These are phyloP conservation scores for Saccharomycopsis sp. DNA, from an alignment of 805 yeast genomes.

Conservation along the genomic window DNA sequence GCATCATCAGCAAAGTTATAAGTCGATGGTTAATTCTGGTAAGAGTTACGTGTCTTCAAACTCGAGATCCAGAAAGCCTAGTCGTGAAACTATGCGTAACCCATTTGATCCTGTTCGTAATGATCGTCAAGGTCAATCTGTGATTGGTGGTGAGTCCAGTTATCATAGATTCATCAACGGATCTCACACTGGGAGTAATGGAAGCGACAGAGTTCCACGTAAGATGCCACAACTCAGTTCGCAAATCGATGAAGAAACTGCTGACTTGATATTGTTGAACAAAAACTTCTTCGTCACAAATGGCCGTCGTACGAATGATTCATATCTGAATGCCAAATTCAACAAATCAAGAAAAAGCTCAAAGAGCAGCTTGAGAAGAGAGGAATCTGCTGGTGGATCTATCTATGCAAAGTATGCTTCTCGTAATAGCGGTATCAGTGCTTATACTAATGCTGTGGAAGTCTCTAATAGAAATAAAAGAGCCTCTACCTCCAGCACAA, in stretches of 20 bases:
- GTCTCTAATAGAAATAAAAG: slow-evolving; percentile 6
- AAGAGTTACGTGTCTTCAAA: not conserved
- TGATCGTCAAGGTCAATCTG: not conserved
- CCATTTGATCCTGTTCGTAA: not conserved
- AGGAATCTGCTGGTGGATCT: slow-evolving; percentile 1
- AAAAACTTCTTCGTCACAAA: slow-evolving; percentile 21
- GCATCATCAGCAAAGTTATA: not conserved
- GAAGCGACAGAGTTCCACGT: not conserved
- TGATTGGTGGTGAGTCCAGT: not conserved
- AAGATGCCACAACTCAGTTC: slow-evolving; percentile 9
- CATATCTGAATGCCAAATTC: slow-evolving; percentile 10
- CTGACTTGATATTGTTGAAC: slow-evolving; percentile 18
- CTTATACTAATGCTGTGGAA: not conserved
- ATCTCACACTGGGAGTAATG: not conserved
- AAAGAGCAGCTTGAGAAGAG: not conserved
- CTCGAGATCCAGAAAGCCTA: not conserved
- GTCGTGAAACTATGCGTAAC: not conserved
- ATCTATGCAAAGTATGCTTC: slow-evolving; percentile 12
- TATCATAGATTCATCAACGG: not conserved
- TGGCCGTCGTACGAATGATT: slow-evolving; percentile 19
- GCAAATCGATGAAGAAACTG: slow-evolving; percentile 21
- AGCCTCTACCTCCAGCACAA: slow-evolving; percentile 12
- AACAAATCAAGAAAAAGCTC: slow-evolving; percentile 4
- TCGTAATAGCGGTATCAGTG: not conserved
- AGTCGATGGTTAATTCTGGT: not conserved